Conservation (phyloP, 139 green algal species). For the Chlorella sp. region DNA sequence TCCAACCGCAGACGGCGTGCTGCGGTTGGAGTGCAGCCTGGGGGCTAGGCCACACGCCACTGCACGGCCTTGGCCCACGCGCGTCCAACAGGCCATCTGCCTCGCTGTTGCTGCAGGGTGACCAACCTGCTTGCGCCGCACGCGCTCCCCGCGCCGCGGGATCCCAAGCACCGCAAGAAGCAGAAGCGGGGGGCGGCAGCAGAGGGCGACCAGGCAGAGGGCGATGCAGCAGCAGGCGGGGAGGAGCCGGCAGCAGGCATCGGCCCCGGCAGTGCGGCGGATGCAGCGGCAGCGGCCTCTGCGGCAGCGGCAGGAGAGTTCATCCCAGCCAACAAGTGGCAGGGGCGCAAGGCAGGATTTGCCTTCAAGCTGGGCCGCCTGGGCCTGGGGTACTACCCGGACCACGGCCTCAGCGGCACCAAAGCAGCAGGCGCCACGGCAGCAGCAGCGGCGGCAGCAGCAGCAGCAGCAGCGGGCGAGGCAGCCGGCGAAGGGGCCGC, state of each 20-base stretch:
- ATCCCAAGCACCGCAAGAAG: constrained; percentile 49
- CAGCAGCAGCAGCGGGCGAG: neutral
- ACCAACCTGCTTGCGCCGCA: constrained; percentile 85
- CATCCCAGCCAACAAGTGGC: constrained; percentile 58
- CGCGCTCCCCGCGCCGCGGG: neutral
- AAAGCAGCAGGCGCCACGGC: constrained; percentile 9
- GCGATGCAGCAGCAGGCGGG: neutral
- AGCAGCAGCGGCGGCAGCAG: neutral
- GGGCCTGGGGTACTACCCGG: constrained; percentile 89
- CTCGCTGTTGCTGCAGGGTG: constrained; percentile 54
- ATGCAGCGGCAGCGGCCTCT: constrained; percentile 14
- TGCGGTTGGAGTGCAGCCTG: no score
- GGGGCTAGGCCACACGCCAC: no score
- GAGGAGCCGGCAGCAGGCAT: neutral
- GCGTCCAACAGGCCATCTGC: no score
- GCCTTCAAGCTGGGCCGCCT: constrained; percentile 74
- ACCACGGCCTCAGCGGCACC: constrained; percentile 44
- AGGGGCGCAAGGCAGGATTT: constrained; percentile 65
- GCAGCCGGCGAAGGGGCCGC: neutral
- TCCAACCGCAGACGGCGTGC: no score
- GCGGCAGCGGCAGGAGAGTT: constrained; percentile 43
- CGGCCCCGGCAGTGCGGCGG: neutral
- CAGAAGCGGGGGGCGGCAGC: neutral
- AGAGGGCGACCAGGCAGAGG: neutral
- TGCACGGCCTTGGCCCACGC: no score